Evolutionary conservation across 176 grass and related monocot species (phyloP), one percentile per base, ranked within the genome.

Genomic region (Hyparrhenia diplandra): DNA sequence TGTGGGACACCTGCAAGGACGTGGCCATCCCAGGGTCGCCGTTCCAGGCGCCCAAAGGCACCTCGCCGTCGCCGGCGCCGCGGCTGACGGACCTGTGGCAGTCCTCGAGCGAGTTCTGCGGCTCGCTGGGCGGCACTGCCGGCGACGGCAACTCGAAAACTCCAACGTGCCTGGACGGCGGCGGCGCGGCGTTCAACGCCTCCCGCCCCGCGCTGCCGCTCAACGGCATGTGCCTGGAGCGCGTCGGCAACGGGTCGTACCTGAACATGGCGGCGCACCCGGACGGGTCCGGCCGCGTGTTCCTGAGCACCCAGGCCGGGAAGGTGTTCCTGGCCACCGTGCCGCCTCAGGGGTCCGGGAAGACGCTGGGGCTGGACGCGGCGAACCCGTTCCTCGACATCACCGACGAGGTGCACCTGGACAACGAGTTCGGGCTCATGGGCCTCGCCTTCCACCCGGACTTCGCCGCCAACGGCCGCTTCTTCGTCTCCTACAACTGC

Each of bases 401-500:
- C 67, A 89, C 92, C 21, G 92, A 93, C 82, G 87, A 91, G 82
- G 90, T 93, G 25, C 80, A 85, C 36, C 83, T 80, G 34, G 88
- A 95, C 51, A 85, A 71, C 20, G 86, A 93, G 34, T 84, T 98
- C 49, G 92, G 95, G 0, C 76, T 95, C 57, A 72, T 94, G 66
- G 88, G 86, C 14, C 8, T 98, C 10, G 83, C 92, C 18, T 98
- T 98, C 86, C 95, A 98, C 82, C 92, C 90, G 37, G 86, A 79
- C 21, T 98, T 91, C 68, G 81, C 61, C 4, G n/a, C 34, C 10
- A 98, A 98, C 65, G 92, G 95, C 2, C 81, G 92, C 5, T 98
- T 98, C 70, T 98, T 98, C 65, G 90, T 98, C 45, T 98, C 95
- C 36, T 98, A 98, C 76, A 95, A 88, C 85, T 98, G 95, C 55